Base-by-base conservation (phyloP, 2,329 filamentous ascomycete species). In the Corniculantispora saksenae region DNA sequence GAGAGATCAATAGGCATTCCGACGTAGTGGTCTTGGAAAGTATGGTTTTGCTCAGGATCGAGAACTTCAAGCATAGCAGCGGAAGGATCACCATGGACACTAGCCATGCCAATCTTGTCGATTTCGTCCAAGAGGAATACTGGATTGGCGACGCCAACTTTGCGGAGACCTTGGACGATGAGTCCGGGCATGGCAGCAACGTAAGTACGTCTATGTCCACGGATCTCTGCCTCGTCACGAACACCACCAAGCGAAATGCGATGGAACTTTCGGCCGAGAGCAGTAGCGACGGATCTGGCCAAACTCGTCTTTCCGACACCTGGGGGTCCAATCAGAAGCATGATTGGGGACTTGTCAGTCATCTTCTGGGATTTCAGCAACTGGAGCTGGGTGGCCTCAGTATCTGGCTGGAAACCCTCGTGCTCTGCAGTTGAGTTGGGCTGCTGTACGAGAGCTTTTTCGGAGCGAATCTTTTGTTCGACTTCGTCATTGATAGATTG, bases 101-200 rank as follows among this genome's bases (percentile, higher is more conserved):
- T 98, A 43, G 92, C 89, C 66, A 89, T 89, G 68, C 94, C 93
- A 67, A 99, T 86, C 83, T 99, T 99, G 83, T 99, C 95, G 70
- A 99, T 97, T 80, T 99, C 95, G 74, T 99, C 95, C 15, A 99
- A 88, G 54, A 99, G 81, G 79, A 99, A 92, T 64, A 99, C 94
- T 0, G 95, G 95, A 74, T 99, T 99, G 3, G 93, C 88, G 23
- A 98, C 94, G 55, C 94, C 94, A 38, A 96, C 94, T 80, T 98
- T 99, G 80, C 95, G 94, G 63, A 99, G 77, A 0, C 94, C 95
- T 75, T 93, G 94, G 35, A 98, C 94, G 66, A 99, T 91, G 63
- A 98, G 83, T 62, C 95, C 95, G 12, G 95, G 95, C 94, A 99
- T 97, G n/a, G 95, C 95, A 25, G 95, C 95, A 66, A 99, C 95